Conservation (phyloP, 345 rosid genomes). For the Ricinus communis region DNA sequence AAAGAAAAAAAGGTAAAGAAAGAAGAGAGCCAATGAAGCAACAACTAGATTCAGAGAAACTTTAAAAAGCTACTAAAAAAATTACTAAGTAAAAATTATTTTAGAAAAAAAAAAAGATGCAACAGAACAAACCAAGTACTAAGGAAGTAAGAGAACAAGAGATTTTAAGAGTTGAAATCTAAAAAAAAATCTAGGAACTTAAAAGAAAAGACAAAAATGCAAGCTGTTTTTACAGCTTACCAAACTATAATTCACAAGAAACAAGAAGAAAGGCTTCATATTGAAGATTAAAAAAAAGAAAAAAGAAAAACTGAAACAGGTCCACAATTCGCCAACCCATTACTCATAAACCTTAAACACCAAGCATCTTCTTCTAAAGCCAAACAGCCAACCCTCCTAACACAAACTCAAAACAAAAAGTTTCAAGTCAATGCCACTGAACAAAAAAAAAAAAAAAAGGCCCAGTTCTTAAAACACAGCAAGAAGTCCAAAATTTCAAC, state of each 20-base stretch:
- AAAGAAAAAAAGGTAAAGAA: neutral
- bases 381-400: conserved; percentile 12
- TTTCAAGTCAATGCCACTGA: conserved; percentile 31
- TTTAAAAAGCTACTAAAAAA: conserved; percentile 14
- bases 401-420: neutral
- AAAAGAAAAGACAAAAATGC: conserved; percentile 41
- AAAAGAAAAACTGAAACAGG: conserved; percentile 34
- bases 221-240: conserved; percentile 52
- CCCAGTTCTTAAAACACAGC: conserved; percentile 17
- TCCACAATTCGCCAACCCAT: conserved; percentile 58
- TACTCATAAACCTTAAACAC: conserved; percentile 38
- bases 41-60: neutral
- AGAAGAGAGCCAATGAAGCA: conserved; percentile 13
- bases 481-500: neutral
- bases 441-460: conserved; percentile 2
- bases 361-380: conserved; percentile 42
- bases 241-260: conserved; percentile 37
- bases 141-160: conserved; percentile 9
- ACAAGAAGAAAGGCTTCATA: conserved; percentile 41
- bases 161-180: conserved; percentile 28
- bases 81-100: too few species aligned
- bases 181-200: too few species aligned
- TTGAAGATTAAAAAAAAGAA: conserved; percentile 49
- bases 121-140: conserved; percentile 14
- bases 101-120: conserved; percentile 5